Evolutionary conservation across 805 yeast species (phyloP).

Genomic region (Wickerhamomyces subpelliculosus): DNA sequence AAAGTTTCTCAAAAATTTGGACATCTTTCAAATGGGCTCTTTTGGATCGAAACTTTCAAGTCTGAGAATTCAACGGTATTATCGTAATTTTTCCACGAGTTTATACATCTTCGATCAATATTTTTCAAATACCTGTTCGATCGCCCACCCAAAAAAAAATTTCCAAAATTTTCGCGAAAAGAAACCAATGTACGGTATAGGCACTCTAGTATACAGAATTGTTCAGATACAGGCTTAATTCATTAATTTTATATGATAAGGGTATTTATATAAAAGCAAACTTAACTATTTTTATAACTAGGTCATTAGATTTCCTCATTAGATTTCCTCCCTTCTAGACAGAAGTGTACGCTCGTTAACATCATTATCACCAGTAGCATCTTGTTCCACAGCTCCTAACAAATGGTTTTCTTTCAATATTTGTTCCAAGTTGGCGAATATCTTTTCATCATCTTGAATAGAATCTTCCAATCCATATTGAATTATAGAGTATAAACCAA

Average conservation of each 20-base stretch:
- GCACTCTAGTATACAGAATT: too few species aligned
- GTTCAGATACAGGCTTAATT: too few species aligned
- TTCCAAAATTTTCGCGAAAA: background rate
- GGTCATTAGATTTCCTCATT: too few species aligned
- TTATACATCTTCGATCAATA: too few species aligned
- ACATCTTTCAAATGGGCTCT: constrained; percentile 13
- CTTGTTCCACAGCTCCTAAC: constrained; percentile 3
- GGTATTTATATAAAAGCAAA: background rate
- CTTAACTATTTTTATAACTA: too few species aligned
- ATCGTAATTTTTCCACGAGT: too few species aligned
- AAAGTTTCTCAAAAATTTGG: constrained; percentile 10
- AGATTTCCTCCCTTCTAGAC: constrained; percentile 2
- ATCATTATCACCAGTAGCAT: constrained; percentile 1
- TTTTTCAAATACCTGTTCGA: too few species aligned
- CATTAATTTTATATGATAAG: too few species aligned
- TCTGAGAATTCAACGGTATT: too few species aligned
- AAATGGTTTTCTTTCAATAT: constrained; percentile 24
- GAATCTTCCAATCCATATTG: constrained; percentile 63
- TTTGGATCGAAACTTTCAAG: background rate
- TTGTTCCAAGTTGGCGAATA: constrained; percentile 30
- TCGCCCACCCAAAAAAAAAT: too few species aligned
- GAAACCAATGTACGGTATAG: too few species aligned
- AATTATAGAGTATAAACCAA: constrained; percentile 54
- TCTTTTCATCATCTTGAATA: constrained; percentile 38
- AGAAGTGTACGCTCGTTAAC: constrained; percentile 14